Percentiles rank a stretch among this genome's conserved stretches.
Evolutionary conservation across 2,329 filamentous ascomycete genomes (phyloP).

Genomic region (Fusarium paranaense): DNA sequence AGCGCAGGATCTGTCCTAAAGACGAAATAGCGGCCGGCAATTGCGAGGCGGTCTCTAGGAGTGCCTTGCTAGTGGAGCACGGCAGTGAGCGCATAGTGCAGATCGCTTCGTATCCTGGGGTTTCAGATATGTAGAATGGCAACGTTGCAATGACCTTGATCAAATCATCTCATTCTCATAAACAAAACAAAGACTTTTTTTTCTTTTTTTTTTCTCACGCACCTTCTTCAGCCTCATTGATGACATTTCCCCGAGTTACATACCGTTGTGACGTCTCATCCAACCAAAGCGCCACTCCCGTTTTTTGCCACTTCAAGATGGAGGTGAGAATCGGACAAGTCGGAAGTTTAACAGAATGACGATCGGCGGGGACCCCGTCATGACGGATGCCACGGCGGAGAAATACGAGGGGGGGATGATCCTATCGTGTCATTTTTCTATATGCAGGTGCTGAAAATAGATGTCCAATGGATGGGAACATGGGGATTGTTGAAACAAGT

Average conservation of each 20-base stretch:
- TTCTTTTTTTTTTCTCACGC: neutral
- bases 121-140: neutral
- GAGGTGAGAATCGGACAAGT: neutral
- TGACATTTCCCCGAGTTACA: neutral
- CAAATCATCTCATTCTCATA: neutral
- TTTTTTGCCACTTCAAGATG: neutral
- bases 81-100: neutral
- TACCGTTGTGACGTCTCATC: neutral
- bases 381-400: neutral
- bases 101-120: neutral
- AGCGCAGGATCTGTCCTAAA: neutral
- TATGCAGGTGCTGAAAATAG: conserved; percentile 9
- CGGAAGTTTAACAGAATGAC: neutral
- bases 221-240: neutral
- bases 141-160: neutral
- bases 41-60: neutral
- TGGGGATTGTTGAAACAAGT: neutral
- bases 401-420: conserved; percentile 3
- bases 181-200: neutral
- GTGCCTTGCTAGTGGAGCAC: neutral
- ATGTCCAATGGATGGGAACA: neutral
- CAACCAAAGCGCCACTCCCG: neutral
- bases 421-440: neutral
- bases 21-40: neutral
- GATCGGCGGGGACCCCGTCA: neutral